Evolutionary conservation across 768 basidiomycete species (phyloP).

Genomic region (Lentinula sp.): DNA sequence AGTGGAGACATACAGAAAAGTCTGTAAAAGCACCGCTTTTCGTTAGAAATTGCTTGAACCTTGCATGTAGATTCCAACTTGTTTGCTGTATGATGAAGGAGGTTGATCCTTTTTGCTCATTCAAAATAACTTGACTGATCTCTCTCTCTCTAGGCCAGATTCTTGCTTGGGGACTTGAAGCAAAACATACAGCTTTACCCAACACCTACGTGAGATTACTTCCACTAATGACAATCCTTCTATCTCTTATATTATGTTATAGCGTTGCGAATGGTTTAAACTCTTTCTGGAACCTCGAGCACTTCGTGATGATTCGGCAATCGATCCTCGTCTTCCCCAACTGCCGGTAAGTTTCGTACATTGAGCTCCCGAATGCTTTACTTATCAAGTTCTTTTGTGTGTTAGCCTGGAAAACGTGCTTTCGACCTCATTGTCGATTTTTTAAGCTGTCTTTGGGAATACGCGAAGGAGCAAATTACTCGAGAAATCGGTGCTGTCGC

Average conservation of each 20-base stretch:
- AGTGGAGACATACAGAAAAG: slow-evolving; percentile 82
- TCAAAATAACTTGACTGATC: not conserved
- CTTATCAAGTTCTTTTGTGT: slow-evolving; percentile 6
- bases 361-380: not conserved
- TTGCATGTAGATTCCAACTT: slow-evolving; percentile 58
- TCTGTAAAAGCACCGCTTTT: slow-evolving; percentile 13
- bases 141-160: slow-evolving; percentile 43
- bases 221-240: not conserved
- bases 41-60: slow-evolving; percentile 5
- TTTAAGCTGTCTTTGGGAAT: slow-evolving; percentile 78
- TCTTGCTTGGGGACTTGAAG: slow-evolving; percentile 82
- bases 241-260: not conserved
- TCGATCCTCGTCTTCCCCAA: slow-evolving; percentile 75
- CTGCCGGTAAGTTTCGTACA: slow-evolving; percentile 54
- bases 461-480: slow-evolving; percentile 83
- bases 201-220: slow-evolving; percentile 35
- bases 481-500: slow-evolving; percentile 82
- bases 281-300: slow-evolving; percentile 80
- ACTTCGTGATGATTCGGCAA: slow-evolving; percentile 59
- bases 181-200: slow-evolving; percentile 67
- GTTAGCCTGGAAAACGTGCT: slow-evolving; percentile 67
- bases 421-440: slow-evolving; percentile 82
- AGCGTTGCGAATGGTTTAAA: slow-evolving; percentile 67
- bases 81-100: slow-evolving; percentile 68
- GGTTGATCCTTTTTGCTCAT: not conserved